Evolutionary conservation across 306 rosid genomes (phyloP).

Genomic region (Malus fusca): DNA sequence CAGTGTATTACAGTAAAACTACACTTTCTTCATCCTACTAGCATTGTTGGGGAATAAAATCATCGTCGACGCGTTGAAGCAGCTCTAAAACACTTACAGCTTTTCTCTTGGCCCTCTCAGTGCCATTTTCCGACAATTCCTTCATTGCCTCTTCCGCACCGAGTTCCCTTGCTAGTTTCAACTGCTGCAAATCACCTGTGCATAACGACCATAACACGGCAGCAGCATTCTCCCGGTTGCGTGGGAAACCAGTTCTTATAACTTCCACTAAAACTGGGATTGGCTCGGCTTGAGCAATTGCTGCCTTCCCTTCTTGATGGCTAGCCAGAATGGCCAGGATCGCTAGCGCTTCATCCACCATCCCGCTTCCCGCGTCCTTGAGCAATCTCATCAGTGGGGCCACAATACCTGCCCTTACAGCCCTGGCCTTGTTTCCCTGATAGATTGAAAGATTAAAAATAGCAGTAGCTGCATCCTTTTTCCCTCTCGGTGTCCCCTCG

Average conservation of each 20-base stretch:
- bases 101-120: slow-evolving; percentile 94
- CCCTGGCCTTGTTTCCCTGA: slow-evolving; percentile 96
- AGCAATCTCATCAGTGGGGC: slow-evolving; percentile 64
- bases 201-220: slow-evolving; percentile 88
- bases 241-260: slow-evolving; percentile 84
- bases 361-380: slow-evolving; percentile 86
- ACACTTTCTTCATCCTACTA: background rate
- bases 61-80: slow-evolving; percentile 41
- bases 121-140: slow-evolving; percentile 83
- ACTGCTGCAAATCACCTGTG: slow-evolving; percentile 49
- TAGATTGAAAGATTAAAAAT: slow-evolving; percentile 88
- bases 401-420: slow-evolving; percentile 86
- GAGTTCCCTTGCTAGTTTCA: slow-evolving; percentile 65
- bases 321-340: slow-evolving; percentile 83
- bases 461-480: slow-evolving; percentile 97
- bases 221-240: slow-evolving; percentile 87
- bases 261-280: slow-evolving; percentile 69
- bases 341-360: slow-evolving; percentile 96
- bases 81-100: slow-evolving; percentile 69
- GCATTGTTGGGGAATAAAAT: slow-evolving; percentile 5
- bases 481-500: slow-evolving; percentile 95
- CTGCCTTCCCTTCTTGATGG: slow-evolving; percentile 78
- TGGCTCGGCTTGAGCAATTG: slow-evolving; percentile 64
- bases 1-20: background rate
- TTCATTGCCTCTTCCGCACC: slow-evolving; percentile 78